Conservation (phyloP, 1,284 basidiomycete genomes). For the Ustilago cynodontis region DNA sequence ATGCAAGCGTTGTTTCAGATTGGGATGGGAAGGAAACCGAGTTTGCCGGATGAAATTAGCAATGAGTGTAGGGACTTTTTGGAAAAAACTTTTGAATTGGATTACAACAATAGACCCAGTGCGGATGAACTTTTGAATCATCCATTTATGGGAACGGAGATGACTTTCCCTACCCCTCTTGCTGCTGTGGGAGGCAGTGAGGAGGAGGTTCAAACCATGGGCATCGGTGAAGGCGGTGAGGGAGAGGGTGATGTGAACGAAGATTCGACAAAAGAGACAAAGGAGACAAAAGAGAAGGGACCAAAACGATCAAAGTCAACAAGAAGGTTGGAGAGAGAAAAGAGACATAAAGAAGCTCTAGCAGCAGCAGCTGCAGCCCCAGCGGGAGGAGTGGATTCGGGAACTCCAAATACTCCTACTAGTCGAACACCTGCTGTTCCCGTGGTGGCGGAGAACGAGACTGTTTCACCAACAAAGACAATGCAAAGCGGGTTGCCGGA, state of each 20-base stretch:
- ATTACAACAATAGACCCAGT: constrained; percentile 58
- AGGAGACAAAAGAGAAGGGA: constrained; percentile 28
- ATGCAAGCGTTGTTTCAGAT: constrained; percentile 75
- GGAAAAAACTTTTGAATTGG: constrained; percentile 62
- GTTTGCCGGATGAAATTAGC: constrained; percentile 65
- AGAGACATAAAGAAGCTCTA: constrained; percentile 36
- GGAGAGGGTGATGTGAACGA: constrained; percentile 4
- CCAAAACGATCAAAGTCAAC: constrained; percentile 31
- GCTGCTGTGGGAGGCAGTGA: constrained; percentile 10
- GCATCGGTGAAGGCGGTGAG: not conserved
- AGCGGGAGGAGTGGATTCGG: constrained; percentile 3
- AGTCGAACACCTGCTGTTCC: not conserved
- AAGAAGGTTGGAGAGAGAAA: constrained; percentile 32
- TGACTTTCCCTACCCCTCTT: constrained; percentile 25
- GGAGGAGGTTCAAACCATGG: not conserved
- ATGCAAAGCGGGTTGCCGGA: constrained; percentile 23
- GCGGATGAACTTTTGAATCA: constrained; percentile 64
- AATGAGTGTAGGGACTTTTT: constrained; percentile 61
- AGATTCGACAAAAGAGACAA: constrained; percentile 9
- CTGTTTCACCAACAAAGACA: too few species aligned
- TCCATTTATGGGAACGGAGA: constrained; percentile 57
- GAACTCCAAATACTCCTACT: constrained; percentile 28
- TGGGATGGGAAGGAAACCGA: constrained; percentile 56
- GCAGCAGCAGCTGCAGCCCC: constrained; percentile 9
- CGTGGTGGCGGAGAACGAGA: too few species aligned